phyloP scores from a whole-genome alignment of 306 rosid genomes.

The Herpetospermum pedunculosum region DNA sequence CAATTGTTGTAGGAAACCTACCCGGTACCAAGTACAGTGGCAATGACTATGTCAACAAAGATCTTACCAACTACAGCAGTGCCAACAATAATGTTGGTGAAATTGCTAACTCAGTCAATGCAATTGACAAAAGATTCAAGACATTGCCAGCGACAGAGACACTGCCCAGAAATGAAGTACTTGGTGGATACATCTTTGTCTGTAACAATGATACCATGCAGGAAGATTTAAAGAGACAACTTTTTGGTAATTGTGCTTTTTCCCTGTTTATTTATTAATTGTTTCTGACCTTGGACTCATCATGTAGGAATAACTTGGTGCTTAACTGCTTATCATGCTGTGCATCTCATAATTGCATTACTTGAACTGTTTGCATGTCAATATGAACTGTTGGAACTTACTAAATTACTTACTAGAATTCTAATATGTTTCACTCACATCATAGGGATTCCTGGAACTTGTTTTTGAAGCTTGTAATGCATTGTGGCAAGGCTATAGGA shows the following conservation, averaged over 20 bases:
- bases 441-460: no score
- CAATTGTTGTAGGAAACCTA: conserved; percentile 40
- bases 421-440: no score
- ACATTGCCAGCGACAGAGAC: conserved; percentile 97
- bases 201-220: conserved; percentile 99
- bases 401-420: background rate
- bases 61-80: conserved; percentile 29
- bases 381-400: background rate
- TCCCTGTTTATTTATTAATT: background rate
- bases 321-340: background rate
- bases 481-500: background rate
- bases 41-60: conserved; percentile 54
- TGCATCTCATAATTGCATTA: background rate
- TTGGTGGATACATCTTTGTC: conserved; percentile 97
- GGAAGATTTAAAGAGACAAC: conserved; percentile 93
- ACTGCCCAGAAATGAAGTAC: conserved; percentile 93
- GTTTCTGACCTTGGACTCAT: background rate
- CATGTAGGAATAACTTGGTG: background rate
- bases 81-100: conserved; percentile 32
- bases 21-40: conserved; percentile 46
- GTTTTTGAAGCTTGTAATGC: no score
- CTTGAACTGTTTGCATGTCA: background rate
- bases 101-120: conserved; percentile 26
- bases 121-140: conserved; percentile 86
- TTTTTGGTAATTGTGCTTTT: conserved; percentile 49